Percentiles rank a stretch among this genome's conserved stretches.
phyloP scores from a whole-genome alignment of 495 filamentous ascomycete species.

The Lasiosphaeria hispida region DNA sequence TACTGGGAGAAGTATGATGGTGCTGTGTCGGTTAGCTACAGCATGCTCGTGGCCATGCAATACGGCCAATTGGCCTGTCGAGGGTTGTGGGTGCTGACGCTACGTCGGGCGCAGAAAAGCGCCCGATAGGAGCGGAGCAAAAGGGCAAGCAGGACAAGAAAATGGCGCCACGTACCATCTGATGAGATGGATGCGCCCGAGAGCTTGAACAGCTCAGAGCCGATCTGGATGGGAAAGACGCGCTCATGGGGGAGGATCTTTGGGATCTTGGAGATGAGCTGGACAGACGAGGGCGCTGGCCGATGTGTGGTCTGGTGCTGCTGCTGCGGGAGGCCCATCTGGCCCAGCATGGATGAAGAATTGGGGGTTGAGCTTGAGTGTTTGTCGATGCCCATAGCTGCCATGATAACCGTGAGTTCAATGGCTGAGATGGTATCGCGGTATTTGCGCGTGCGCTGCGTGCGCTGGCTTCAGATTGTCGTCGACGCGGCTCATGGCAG shows the following conservation, averaged over 20 bases:
- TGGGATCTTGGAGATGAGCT: slow-evolving; percentile 48
- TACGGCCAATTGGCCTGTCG: too few species aligned
- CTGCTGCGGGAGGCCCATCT: background rate
- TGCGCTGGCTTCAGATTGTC: slow-evolving; percentile 1
- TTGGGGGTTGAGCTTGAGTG: background rate
- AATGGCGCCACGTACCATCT: slow-evolving; percentile 68
- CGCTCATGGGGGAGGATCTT: slow-evolving; percentile 61
- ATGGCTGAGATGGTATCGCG: background rate
- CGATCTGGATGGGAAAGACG: slow-evolving; percentile 92
- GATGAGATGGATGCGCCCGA: slow-evolving; percentile 94
- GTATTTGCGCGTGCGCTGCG: background rate
- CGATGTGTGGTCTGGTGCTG: background rate
- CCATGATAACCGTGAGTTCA: background rate
- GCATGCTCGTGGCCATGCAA: too few species aligned
- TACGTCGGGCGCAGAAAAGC: slow-evolving; percentile 5
- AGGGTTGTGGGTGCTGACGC: background rate
- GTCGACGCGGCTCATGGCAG: background rate
- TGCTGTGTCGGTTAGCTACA: slow-evolving; percentile 53
- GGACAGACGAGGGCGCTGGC: background rate
- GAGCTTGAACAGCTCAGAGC: slow-evolving; percentile 83
- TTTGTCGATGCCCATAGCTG: background rate
- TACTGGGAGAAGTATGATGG: slow-evolving; percentile 97
- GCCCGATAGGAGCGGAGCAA: background rate
- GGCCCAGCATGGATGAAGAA: too few species aligned
- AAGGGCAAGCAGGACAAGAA: background rate